Evolutionary conservation across 371 early-diverging fungal genomes (phyloP), one percentile per base, ranked within the genome.

Genomic region (Syncephalastrum racemosum): DNA sequence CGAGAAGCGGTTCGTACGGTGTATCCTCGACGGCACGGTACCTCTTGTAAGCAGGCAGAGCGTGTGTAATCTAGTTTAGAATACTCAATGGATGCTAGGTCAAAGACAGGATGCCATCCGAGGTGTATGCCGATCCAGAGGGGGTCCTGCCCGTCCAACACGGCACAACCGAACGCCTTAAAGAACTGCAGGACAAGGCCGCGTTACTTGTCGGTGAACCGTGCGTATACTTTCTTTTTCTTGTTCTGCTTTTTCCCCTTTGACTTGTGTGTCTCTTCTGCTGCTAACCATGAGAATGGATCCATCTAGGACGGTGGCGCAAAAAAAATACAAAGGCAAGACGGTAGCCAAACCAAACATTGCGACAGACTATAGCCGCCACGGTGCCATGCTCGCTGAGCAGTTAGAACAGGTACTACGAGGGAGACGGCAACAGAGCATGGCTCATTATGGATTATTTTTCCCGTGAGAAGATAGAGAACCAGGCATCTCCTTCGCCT

Each of bases 1-100:
- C 18, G 79, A 79, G 42, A 56, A 60, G 18, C 67, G 58, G 15
- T 71, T 73, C 63, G 64, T 79, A 3, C 56, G 64, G 24, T 67
- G 70, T 51, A 73, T 79, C 23, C 53, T 79, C 48, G 63, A 69
- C 40, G 67, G 73, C 10, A 46, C 60, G 14, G 49, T 71, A 24
- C 50, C 56, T 7, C 41, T 54, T 19, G 78, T 77, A 65, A 58
- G 51, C 10, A 14, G 10, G 10, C 25, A 39, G 24, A 7, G 36
- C 6, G 18, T 4, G 5, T 25, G 13, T 19, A 6, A 12, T 13
- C 16, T 3, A 20, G 3, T 27, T 51, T 5, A 7, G n/a, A 3
- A 16, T 16, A 5, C 3, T 4, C 36, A 31, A 31, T 31, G 6
- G 36, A 12, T 10, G 10, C 10, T 31, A 31, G 36, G 10, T 31